A percentile compares a stretch with the other conserved stretches of the same genome.
Conservation (phyloP, 805 yeast species). For the Kodamaea restingae region DNA sequence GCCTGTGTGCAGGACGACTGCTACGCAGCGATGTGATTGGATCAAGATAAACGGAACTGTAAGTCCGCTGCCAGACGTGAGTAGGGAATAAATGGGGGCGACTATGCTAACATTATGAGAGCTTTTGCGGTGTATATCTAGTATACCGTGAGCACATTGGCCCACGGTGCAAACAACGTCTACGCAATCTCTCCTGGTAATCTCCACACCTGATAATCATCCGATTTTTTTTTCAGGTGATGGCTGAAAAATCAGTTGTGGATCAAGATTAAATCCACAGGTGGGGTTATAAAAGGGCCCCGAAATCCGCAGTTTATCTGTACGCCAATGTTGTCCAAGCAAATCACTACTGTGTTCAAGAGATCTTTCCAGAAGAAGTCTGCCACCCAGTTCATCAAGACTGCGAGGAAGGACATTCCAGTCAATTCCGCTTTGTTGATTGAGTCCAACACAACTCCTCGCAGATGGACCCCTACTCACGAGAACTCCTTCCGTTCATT, state of each 20-base stretch:
- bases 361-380: constrained; percentile 28
- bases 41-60: background rate
- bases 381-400: constrained; percentile 22
- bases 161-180: too few species aligned
- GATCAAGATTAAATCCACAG: background rate
- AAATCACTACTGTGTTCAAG: constrained; percentile 19
- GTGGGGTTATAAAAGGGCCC: constrained; percentile 4
- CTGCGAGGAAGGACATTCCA: constrained; percentile 15
- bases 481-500: constrained; percentile 41
- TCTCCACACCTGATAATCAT: too few species aligned
- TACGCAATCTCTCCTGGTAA: too few species aligned
- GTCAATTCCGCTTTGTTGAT: constrained; percentile 4
- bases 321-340: constrained; percentile 14
- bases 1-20: background rate
- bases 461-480: constrained; percentile 36
- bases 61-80: background rate
- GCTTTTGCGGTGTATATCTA: too few species aligned
- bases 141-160: too few species aligned
- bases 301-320: background rate
- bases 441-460: constrained; percentile 15
- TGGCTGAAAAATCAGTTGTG: constrained; percentile 1
- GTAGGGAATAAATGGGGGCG: background rate
- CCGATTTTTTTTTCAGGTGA: background rate
- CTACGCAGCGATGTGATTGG: background rate
- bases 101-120: too few species aligned